These are phyloP conservation scores for Sporisorium reilianum DNA, from an alignment of 1,284 basidiomycete genomes.

Conservation along the genomic window DNA sequence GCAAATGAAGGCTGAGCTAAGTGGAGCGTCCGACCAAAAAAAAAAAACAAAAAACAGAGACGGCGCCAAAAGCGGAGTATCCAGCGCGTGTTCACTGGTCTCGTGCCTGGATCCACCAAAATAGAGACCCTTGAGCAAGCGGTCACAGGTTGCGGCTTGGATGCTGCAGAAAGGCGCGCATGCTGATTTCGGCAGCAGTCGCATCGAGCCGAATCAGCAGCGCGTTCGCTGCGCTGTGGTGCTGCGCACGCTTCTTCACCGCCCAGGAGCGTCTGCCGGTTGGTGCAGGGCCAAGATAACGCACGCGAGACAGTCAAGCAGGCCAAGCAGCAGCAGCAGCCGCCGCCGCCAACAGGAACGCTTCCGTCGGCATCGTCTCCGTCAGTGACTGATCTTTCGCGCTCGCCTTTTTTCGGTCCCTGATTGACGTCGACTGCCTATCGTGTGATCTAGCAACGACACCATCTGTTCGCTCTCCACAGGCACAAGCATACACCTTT, in stretches of 20 bases:
- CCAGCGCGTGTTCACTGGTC: slow-evolving; percentile 1
- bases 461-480: too few species aligned
- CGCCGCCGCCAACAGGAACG: too few species aligned
- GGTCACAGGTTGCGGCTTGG: neutral
- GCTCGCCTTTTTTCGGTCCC: too few species aligned
- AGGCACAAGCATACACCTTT: too few species aligned
- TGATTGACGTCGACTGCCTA: too few species aligned
- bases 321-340: too few species aligned
- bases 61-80: slow-evolving; percentile 19
- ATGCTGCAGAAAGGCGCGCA: too few species aligned
- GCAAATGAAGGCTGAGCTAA: slow-evolving; percentile 15
- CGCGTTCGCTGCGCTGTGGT: too few species aligned
- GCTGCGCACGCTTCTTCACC: too few species aligned
- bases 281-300: neutral
- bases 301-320: neutral
- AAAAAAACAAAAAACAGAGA: neutral
- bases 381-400: too few species aligned
- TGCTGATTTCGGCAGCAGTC: slow-evolving; percentile 4
- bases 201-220: neutral
- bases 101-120: neutral
- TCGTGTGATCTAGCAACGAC: too few species aligned
- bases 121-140: neutral
- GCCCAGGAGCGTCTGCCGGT: neutral
- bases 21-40: neutral
- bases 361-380: too few species aligned